Percentiles rank a stretch among this genome's conserved stretches.
Conservation (phyloP, 768 basidiomycete species). For the Rhizopogon sp. region DNA sequence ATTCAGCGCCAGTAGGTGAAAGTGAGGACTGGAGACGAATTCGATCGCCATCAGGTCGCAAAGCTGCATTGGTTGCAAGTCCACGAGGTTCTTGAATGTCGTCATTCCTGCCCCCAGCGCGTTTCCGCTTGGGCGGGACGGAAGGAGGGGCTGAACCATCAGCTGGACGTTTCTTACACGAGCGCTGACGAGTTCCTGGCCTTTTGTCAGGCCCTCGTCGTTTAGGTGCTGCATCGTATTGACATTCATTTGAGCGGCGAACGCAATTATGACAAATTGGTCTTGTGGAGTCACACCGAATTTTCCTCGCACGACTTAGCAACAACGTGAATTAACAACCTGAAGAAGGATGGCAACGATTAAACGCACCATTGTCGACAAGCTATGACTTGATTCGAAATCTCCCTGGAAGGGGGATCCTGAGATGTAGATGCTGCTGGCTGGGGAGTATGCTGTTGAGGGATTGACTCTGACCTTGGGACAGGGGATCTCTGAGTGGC, state of each 20-base stretch:
- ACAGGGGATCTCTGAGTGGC: slow-evolving; percentile 26
- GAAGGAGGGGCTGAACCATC: slow-evolving; percentile 47
- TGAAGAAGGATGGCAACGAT: slow-evolving; percentile 19
- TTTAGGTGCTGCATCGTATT: slow-evolving; percentile 77
- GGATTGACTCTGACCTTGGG: slow-evolving; percentile 41
- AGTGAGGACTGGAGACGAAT: slow-evolving; percentile 26
- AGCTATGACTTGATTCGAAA: slow-evolving; percentile 71
- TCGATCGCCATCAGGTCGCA: slow-evolving; percentile 21
- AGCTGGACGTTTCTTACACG: slow-evolving; percentile 74
- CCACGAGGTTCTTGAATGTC: slow-evolving; percentile 31
- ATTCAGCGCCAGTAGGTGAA: slow-evolving; percentile 25
- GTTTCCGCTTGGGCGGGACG: slow-evolving; percentile 52
- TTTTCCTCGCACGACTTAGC: slow-evolving; percentile 76
- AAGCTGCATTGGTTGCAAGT: slow-evolving; percentile 13
- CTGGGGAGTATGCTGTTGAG: slow-evolving; percentile 28
- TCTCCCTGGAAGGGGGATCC: slow-evolving; percentile 43
- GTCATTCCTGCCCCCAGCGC: slow-evolving; percentile 27
- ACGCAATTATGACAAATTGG: slow-evolving; percentile 80
- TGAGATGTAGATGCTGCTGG: slow-evolving; percentile 27
- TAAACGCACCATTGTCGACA: slow-evolving; percentile 75
- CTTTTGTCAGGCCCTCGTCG: slow-evolving; percentile 83
- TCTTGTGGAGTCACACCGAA: slow-evolving; percentile 79
- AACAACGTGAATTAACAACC: slow-evolving; percentile 24
- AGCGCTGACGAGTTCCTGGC: slow-evolving; percentile 78
- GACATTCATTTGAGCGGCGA: slow-evolving; percentile 71